A percentile compares a stretch with the other conserved stretches of the same genome.
These are phyloP conservation scores for Stagonosporopsis vannaccii DNA, from an alignment of 2,329 filamentous ascomycete species.

Conservation along the genomic window DNA sequence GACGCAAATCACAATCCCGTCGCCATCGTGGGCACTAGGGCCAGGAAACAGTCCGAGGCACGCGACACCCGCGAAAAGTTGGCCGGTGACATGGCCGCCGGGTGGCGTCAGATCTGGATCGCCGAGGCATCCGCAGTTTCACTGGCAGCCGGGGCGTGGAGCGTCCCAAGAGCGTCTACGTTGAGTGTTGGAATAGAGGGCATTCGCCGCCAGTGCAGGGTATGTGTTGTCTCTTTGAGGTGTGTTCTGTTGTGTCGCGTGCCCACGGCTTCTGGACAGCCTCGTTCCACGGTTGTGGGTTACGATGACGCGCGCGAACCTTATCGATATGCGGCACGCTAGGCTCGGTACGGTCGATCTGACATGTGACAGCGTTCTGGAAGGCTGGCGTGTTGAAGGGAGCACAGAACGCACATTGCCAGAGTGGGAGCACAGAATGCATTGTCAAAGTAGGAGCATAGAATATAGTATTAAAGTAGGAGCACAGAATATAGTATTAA, in stretches of 20 bases:
- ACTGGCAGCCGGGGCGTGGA: conserved; percentile 9
- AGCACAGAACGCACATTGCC: too few species aligned
- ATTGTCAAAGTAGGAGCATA: not conserved
- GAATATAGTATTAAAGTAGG: conserved; percentile 15
- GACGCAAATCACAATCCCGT: conserved; percentile 33
- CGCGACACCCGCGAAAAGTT: conserved; percentile 28
- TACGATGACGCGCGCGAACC: not conserved
- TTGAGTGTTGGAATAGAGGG: not conserved
- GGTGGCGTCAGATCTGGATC: conserved; percentile 24
- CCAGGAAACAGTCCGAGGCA: conserved; percentile 37
- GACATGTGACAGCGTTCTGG: conserved; percentile 15
- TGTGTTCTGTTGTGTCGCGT: conserved; percentile 12
- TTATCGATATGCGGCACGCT: not conserved
- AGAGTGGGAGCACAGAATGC: too few species aligned
- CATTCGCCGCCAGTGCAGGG: not conserved
- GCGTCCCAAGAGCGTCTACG: not conserved
- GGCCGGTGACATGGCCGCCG: conserved; percentile 25
- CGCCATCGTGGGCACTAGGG: conserved; percentile 31
- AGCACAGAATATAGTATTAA: too few species aligned
- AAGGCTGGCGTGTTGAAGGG: too few species aligned
- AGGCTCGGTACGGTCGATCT: conserved; percentile 3
- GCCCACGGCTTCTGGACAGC: conserved; percentile 6
- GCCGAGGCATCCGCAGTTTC: conserved; percentile 30
- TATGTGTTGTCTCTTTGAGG: not conserved
- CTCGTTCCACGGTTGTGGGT: conserved; percentile 3